phyloP scores from a whole-genome alignment of 1,139 yeast genomes.

The Geotrichum macrosporum region DNA sequence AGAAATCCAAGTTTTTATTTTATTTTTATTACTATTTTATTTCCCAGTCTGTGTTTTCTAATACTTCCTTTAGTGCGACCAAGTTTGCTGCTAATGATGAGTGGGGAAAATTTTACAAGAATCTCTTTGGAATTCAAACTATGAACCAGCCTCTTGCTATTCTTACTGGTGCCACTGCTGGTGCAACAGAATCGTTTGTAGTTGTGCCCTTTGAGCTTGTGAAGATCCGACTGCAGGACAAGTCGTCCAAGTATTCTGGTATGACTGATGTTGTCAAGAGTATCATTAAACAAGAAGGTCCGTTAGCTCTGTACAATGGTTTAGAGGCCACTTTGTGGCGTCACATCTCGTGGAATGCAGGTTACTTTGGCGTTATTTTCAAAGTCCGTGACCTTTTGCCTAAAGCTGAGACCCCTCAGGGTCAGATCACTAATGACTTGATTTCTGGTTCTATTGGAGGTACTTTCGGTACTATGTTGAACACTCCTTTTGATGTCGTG shows the following conservation, averaged over 20 bases:
- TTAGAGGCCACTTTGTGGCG: conserved; percentile 97
- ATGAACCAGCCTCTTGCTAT: conserved; percentile 82
- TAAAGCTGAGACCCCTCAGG: conserved; percentile 59
- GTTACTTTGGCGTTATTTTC: conserved; percentile 92
- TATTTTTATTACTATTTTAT: no score
- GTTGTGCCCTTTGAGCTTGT: conserved; percentile 94
- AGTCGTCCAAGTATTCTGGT: conserved; percentile 73
- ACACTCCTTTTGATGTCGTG: conserved; percentile 97
- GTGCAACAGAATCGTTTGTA: conserved; percentile 93
- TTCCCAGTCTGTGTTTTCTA: conserved; percentile 35
- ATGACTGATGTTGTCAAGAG: conserved; percentile 77
- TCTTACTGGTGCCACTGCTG: conserved; percentile 96
- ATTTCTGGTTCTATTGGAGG: conserved; percentile 96
- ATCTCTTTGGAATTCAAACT: conserved; percentile 60
- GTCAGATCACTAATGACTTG: conserved; percentile 80
- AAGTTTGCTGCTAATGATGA: conserved; percentile 98
- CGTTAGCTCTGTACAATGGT: conserved; percentile 85
- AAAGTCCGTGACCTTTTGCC: conserved; percentile 81
- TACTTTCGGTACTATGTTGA: conserved; percentile 85
- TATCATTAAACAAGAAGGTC: conserved; percentile 71
- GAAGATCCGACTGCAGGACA: conserved; percentile 86
- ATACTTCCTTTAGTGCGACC: conserved; percentile 52
- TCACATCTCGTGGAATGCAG: conserved; percentile 96
- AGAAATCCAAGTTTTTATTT: not conserved
- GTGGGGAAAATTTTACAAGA: conserved; percentile 84